Percentiles rank a stretch among this genome's conserved stretches.
Evolutionary conservation across 768 basidiomycete genomes (phyloP).

Genomic region (Favolaschia claudopus): DNA sequence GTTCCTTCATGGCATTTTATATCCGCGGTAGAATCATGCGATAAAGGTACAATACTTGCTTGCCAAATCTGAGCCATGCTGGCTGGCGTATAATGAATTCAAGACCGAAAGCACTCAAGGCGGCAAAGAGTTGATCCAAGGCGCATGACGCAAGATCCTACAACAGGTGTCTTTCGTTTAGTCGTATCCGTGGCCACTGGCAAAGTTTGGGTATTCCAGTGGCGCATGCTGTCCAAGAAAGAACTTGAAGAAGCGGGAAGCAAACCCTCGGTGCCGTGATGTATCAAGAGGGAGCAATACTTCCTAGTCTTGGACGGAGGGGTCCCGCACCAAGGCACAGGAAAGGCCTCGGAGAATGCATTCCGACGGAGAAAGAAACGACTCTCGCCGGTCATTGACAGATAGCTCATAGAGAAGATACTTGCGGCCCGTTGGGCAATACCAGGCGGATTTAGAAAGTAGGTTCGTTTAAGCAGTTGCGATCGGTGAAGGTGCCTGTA

Average conservation of each 20-base stretch:
- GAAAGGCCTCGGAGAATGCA: conserved; percentile 24
- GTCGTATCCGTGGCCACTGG: too few species aligned
- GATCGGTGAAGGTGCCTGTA: too few species aligned
- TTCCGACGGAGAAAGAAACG: conserved; percentile 5
- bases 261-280: too few species aligned
- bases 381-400: conserved; percentile 2
- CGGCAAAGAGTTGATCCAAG: too few species aligned
- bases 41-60: conserved; percentile 7
- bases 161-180: too few species aligned
- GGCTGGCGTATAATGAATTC: conserved; percentile 21
- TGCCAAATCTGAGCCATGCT: conserved; percentile 23
- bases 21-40: conserved; percentile 26
- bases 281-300: not conserved
- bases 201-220: too few species aligned
- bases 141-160: too few species aligned
- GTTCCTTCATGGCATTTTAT: conserved; percentile 25
- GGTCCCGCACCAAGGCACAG: not conserved
- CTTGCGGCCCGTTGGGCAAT: conserved; percentile 5
- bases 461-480: conserved; percentile 8
- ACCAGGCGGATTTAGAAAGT: too few species aligned
- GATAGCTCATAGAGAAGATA: conserved; percentile 8
- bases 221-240: too few species aligned
- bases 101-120: conserved; percentile 12
- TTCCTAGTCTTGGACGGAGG: not conserved
- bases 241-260: too few species aligned